A percentile compares a stretch with the other conserved stretches of the same genome.
These are phyloP conservation scores for Tricholoma saponaceum DNA, from an alignment of 768 basidiomycete species.

Conservation along the genomic window DNA sequence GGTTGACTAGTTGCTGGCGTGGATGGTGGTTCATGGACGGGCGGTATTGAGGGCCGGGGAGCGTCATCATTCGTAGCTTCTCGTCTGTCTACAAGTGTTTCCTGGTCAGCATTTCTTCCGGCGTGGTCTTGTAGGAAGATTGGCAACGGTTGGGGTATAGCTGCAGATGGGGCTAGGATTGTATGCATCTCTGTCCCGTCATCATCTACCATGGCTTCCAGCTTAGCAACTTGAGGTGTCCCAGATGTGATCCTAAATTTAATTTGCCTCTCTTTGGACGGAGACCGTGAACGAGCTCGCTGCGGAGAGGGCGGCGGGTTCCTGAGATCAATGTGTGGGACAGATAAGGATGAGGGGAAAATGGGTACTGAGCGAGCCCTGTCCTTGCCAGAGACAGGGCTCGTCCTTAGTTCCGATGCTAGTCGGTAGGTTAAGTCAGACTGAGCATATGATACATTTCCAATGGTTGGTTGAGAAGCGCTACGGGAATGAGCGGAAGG, in stretches of 20 bases:
- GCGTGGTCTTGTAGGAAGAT: neutral
- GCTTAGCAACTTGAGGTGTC: slow-evolving; percentile 6
- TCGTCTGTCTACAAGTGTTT: neutral
- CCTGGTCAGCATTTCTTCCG: neutral
- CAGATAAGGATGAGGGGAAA: slow-evolving; percentile 25
- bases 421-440: slow-evolving; percentile 14
- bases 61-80: neutral
- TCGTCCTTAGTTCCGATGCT: slow-evolving; percentile 14
- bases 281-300: slow-evolving; percentile 36
- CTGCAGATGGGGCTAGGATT: neutral
- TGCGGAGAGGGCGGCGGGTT: slow-evolving; percentile 39
- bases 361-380: slow-evolving; percentile 46
- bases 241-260: slow-evolving; percentile 27
- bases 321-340: slow-evolving; percentile 38
- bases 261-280: slow-evolving; percentile 35
- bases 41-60: neutral
- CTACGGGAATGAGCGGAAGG: slow-evolving; percentile 27
- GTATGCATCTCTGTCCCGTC: slow-evolving; percentile 18
- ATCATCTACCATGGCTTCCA: slow-evolving; percentile 20
- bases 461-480: slow-evolving; percentile 29
- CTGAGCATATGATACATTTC: slow-evolving; percentile 19
- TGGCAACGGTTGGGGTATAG: neutral
- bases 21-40: slow-evolving; percentile 13
- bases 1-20: slow-evolving; percentile 17
- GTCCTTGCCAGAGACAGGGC: slow-evolving; percentile 19